Conservation (phyloP, 345 rosid genomes). For the Geranium brycei region DNA sequence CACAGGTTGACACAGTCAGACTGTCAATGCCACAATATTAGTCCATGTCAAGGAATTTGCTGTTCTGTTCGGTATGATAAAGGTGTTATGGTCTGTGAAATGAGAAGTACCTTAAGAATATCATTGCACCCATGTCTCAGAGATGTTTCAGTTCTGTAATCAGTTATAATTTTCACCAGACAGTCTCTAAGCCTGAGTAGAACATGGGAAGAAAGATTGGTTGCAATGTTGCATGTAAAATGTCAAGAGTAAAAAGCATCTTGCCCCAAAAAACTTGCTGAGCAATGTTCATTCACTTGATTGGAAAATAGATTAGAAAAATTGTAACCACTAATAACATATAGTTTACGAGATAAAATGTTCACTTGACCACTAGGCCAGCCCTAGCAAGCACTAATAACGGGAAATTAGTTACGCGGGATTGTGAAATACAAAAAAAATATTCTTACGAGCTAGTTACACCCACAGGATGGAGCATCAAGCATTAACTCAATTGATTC, state of each 20-base stretch:
- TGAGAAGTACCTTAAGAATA: conserved; percentile 62
- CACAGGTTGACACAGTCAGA: conserved; percentile 87
- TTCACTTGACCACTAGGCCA: no score
- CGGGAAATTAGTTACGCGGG: no score
- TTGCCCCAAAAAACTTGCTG: neutral
- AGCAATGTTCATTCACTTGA: neutral
- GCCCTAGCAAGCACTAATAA: no score
- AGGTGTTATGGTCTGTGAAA: conserved; percentile 3
- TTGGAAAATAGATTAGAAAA: no score
- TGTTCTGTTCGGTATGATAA: neutral
- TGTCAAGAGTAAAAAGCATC: neutral
- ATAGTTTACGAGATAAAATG: no score
- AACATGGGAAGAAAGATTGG: neutral
- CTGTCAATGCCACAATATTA: conserved; percentile 25
- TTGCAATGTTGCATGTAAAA: neutral
- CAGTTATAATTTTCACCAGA: conserved; percentile 83
- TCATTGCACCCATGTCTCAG: conserved; percentile 95
- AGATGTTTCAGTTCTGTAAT: conserved; percentile 97
- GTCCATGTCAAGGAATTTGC: conserved; percentile 9
- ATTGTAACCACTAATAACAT: no score
- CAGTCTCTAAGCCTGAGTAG: conserved; percentile 79
- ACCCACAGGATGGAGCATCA: no score
- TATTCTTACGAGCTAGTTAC: no score
- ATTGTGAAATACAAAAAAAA: no score
- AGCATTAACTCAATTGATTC: no score